Percentiles rank a stretch among this genome's conserved stretches.
These are phyloP conservation scores for Solanum lycopersicoides DNA, from an alignment of 257 asterid species.

Conservation along the genomic window DNA sequence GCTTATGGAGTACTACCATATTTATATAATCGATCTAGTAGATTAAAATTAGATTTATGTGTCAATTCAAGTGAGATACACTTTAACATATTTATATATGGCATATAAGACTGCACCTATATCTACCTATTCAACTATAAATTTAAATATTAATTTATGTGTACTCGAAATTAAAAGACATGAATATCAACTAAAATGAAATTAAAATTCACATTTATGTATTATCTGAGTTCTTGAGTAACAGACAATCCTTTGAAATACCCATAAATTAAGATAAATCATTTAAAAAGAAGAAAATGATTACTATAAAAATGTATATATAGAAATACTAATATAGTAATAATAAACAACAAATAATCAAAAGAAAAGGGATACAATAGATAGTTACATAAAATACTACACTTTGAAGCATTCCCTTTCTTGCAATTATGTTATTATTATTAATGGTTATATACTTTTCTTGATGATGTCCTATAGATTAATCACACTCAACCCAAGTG, in stretches of 20 bases:
- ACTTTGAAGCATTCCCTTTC: not conserved
- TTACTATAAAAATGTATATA: not conserved
- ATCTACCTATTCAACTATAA: not conserved
- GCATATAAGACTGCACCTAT: no score
- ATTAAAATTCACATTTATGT: no score
- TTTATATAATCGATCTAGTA: not conserved
- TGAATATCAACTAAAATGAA: no score
- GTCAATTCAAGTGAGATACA: not conserved
- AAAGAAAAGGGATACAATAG: not conserved
- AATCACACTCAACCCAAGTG: not conserved
- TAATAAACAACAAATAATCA: no score
- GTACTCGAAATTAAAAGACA: no score
- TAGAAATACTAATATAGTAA: no score
- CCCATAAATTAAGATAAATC: not conserved
- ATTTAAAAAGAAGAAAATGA: not conserved
- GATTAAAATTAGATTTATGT: not conserved
- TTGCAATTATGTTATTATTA: not conserved
- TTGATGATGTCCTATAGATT: not conserved
- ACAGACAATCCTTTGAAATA: not conserved
- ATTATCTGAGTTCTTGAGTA: not conserved
- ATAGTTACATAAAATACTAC: not conserved
- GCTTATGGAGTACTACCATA: not conserved
- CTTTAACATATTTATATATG: no score
- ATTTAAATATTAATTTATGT: no score
- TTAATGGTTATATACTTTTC: not conserved